Conservation (phyloP, 495 filamentous ascomycete species). For the Penicillium pulvis region DNA sequence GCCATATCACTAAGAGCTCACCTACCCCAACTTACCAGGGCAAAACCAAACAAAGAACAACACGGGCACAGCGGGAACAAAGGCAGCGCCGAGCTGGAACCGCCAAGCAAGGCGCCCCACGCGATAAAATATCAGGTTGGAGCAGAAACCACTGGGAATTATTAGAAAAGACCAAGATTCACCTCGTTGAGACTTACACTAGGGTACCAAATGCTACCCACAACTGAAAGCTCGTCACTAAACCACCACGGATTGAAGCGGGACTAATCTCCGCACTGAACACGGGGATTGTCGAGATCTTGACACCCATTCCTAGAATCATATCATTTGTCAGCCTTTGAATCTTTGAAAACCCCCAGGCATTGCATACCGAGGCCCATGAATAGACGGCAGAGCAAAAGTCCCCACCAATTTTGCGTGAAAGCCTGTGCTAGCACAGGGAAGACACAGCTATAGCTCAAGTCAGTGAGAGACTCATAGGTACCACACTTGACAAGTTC, state of each 20-base stretch:
- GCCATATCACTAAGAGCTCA: neutral
- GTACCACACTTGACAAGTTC: neutral
- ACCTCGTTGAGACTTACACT: slow-evolving; percentile 42
- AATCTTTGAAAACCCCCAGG: neutral
- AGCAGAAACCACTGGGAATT: slow-evolving; percentile 41
- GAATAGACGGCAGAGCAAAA: slow-evolving; percentile 57
- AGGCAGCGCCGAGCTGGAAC: slow-evolving; percentile 61
- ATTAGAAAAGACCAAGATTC: slow-evolving; percentile 22
- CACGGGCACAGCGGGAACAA: slow-evolving; percentile 66
- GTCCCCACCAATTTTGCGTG: slow-evolving; percentile 58
- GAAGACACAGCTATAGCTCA: slow-evolving; percentile 43
- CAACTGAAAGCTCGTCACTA: slow-evolving; percentile 64
- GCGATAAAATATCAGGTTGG: slow-evolving; percentile 23
- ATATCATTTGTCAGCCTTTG: neutral
- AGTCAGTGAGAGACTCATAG: neutral
- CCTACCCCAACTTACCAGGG: slow-evolving; percentile 35
- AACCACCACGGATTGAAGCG: slow-evolving; percentile 58
- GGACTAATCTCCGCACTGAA: slow-evolving; percentile 62
- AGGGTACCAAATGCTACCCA: slow-evolving; percentile 57
- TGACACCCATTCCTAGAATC: slow-evolving; percentile 60
- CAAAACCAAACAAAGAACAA: slow-evolving; percentile 63
- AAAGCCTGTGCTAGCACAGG: slow-evolving; percentile 56
- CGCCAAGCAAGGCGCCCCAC: slow-evolving; percentile 52
- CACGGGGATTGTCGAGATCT: slow-evolving; percentile 61
- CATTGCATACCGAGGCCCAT: slow-evolving; percentile 40